These are phyloP conservation scores for Eremochloa ophiuroides DNA, from an alignment of 176 grass and related monocot genomes.

Conservation along the genomic window DNA sequence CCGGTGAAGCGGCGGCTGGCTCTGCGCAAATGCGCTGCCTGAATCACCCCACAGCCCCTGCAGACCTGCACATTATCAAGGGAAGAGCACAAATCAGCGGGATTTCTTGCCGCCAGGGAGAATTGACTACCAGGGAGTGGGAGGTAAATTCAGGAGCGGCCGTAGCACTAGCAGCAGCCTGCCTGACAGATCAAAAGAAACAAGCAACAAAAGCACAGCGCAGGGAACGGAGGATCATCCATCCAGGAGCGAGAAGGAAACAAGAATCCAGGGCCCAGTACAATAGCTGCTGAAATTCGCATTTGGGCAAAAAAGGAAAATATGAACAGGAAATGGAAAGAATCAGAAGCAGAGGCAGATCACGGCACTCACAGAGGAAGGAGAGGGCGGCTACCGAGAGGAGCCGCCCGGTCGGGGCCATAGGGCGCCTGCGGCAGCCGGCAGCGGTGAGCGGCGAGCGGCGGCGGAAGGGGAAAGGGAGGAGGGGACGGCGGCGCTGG, in stretches of 20 bases:
- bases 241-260: not conserved
- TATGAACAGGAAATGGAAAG: not conserved
- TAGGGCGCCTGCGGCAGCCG: not conserved
- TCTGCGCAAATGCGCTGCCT: conserved; percentile 35
- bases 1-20: conserved; percentile 20
- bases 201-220: not conserved
- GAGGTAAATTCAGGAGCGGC: not conserved
- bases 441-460: not conserved
- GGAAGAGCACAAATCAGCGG: conserved; percentile 8
- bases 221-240: not conserved
- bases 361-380: conserved; percentile 37
- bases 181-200: conserved; percentile 15
- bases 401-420: conserved; percentile 28
- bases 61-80: conserved; percentile 48
- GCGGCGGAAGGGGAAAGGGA: not conserved
- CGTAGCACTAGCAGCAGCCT: no score
- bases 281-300: not conserved
- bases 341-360: conserved; percentile 1
- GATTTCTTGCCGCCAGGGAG: not conserved
- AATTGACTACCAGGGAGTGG: not conserved
- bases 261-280: not conserved
- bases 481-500: not conserved
- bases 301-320: not conserved
- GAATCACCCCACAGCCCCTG: conserved; percentile 25
- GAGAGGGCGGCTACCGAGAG: conserved; percentile 28